Evolutionary conservation across 2,329 filamentous ascomycete genomes (phyloP).

Genomic region (Colletotrichum endophyticum): DNA sequence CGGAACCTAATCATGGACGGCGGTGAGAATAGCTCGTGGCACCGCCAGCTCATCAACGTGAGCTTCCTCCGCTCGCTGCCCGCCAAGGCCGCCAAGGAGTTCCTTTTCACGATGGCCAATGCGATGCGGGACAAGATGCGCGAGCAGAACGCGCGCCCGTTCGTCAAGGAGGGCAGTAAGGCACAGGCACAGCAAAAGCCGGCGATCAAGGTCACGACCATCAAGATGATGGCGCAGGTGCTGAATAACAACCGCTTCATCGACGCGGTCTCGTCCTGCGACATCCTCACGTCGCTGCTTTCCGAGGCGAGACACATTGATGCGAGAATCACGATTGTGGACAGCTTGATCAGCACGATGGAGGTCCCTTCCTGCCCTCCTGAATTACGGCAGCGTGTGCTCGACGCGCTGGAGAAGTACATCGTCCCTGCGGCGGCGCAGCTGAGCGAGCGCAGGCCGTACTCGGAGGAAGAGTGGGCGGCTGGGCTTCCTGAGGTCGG

Average conservation of each 20-base stretch:
- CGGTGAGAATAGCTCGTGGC: conserved; percentile 34
- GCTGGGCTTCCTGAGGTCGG: conserved; percentile 3
- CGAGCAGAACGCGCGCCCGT: conserved; percentile 24
- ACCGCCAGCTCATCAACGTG: conserved; percentile 31
- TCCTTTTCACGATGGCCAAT: conserved; percentile 30
- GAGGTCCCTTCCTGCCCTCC: conserved; percentile 15
- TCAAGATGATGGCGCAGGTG: conserved; percentile 42
- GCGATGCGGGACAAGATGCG: conserved; percentile 32
- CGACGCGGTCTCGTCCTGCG: conserved; percentile 25
- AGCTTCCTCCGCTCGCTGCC: conserved; percentile 31
- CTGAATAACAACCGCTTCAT: conserved; percentile 32
- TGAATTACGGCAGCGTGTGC: conserved; percentile 22
- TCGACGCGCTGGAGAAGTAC: conserved; percentile 29
- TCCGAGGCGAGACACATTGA: conserved; percentile 35
- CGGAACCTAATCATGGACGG: conserved; percentile 31
- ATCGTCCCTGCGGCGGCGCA: conserved; percentile 31
- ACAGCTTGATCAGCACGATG: conserved; percentile 29
- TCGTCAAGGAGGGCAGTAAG: background rate
- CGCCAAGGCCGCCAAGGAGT: conserved; percentile 24
- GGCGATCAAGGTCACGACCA: conserved; percentile 36
- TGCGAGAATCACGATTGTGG: conserved; percentile 31
- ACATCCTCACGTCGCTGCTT: conserved; percentile 33
- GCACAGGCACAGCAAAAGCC: background rate
- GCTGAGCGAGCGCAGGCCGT: conserved; percentile 31
- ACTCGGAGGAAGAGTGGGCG: conserved; percentile 33